These are phyloP conservation scores for Neofusicoccum sp. DNA, from an alignment of 2,329 filamentous ascomycete genomes.

Conservation along the genomic window DNA sequence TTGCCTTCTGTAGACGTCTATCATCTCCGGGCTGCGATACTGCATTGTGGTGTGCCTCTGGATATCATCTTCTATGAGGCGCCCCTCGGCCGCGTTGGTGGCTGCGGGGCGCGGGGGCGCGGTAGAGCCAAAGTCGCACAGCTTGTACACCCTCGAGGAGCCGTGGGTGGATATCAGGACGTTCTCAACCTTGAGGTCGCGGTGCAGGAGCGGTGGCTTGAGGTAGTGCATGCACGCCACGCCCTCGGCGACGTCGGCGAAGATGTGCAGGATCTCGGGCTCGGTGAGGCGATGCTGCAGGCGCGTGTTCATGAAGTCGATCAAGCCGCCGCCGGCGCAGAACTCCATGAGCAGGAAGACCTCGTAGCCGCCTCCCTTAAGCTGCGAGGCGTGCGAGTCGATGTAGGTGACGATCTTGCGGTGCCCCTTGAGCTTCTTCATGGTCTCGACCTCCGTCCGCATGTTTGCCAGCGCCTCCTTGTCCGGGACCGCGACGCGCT, in stretches of 20 bases:
- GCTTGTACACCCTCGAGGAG: conserved; percentile 77
- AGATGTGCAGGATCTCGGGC: conserved; percentile 95
- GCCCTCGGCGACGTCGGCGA: conserved; percentile 91
- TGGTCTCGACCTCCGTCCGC: conserved; percentile 98
- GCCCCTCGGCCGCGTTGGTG: conserved; percentile 81
- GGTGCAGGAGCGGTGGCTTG: conserved; percentile 85
- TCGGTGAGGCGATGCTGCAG: conserved; percentile 95
- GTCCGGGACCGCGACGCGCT: conserved; percentile 94
- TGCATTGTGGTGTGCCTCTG: conserved; percentile 97
- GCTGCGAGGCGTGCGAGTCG: conserved; percentile 93
- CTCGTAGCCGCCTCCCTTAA: conserved; percentile 91
- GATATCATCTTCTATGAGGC: conserved; percentile 92
- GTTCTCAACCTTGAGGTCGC: conserved; percentile 97
- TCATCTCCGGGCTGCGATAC: conserved; percentile 97
- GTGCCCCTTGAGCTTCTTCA: conserved; percentile 99
- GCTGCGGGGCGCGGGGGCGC: conserved; percentile 81
- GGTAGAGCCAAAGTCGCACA: conserved; percentile 96
- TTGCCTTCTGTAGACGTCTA: conserved; percentile 94
- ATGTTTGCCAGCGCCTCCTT: conserved; percentile 92
- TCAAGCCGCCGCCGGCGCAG: conserved; percentile 89
- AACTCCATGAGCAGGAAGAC: conserved; percentile 98
- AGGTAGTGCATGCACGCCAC: conserved; percentile 99
- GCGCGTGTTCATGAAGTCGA: conserved; percentile 99
- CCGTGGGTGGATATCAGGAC: conserved; percentile 77
- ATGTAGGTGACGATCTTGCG: conserved; percentile 96